Base-by-base conservation (phyloP, 2,329 filamentous ascomycete species). In the Fusarium sp. region DNA sequence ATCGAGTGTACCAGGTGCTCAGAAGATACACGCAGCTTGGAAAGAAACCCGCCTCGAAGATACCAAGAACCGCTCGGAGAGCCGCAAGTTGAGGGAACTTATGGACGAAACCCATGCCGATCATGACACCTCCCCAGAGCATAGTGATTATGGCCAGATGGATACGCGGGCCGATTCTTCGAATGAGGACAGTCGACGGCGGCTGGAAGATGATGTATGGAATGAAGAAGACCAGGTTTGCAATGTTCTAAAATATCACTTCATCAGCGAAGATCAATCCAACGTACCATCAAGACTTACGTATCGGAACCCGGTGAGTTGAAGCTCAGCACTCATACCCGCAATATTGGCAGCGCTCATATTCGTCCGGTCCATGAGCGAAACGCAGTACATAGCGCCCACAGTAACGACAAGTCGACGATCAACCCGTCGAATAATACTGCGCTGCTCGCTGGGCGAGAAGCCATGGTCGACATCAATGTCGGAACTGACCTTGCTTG, bases 291-390 rank as follows among this genome's bases (percentile, higher is more conserved):
- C 13, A 18, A 17, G 13, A 73, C 81, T 72, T 58, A 84, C 83
- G 48, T 85, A 86, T 74, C 83, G 80, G 53, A 82, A 81, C 7
- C 81, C 82, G 2, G 81, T 75, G 3, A 89, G 77, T 5, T 74
- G 46, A 26, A 89, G 78, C 48, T 88, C 87, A 2, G 66, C 67
- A 17, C 75, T 73, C 85, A 88, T 87, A 53, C 87, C 92, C 20
- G 93, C 92, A 76, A 95, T 91, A 45, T 88, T 88, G 40, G 92
- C 92, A 22, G 88, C 84, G n/a, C 88, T 88, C 76, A 95, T 80
- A 78, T 95, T 95, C 3, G 91, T 93, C 33, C 93, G 85, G 75
- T 96, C 93, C 88, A 95, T 92, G 62, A 95, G 81, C 68, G 87
- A 91, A 72, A 93, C 84, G 76, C 91, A 93, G 78, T 95, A 95